Base-by-base conservation (phyloP, 1,284 basidiomycete species). In the Vanrija sp. region DNA sequence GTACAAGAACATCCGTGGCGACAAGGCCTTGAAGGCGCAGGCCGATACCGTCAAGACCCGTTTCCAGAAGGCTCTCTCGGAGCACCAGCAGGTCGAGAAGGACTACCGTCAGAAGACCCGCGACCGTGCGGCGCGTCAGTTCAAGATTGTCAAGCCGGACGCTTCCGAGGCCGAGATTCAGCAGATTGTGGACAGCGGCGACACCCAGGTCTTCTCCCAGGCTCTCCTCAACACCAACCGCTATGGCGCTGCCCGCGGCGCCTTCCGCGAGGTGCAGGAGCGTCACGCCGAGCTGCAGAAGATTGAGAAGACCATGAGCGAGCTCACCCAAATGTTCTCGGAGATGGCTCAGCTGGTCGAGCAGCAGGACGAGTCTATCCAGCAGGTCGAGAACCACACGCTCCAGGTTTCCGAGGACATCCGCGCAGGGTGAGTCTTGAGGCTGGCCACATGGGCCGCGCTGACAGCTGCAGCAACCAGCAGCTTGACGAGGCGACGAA, bases 121-220 rank as follows among this genome's bases (percentile, higher is more conserved):
- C 77, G 89, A 94, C 73, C 82, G 93, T 43, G 85, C 95, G 79
- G 94, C 95, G 78, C 84, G 96, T 60, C 96, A 98, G 78, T 95
- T 88, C 80, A 91, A 87, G 78, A 98, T 98, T 64, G 90, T 94
- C 53, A 95, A 96, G 78, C 91, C 91, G 7, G 85, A 93, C 67
- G 92, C 92, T 3, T 87, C 89, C 15, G 82, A 83, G 4, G 85
- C 90, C 54, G 92, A 97, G 73, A 80, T 97, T 52, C 77, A 80
- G 45, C 83, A 85, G 6, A 84, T 90, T n/a, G 83, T 89, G 22
- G 80, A 81, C 57, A 81, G 85, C 49, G 89, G 94, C 69, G 83
- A 86, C 53, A 84, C 85, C 53, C 87, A 91, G 67, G 85, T 97
- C 46, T 97, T 97, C 75, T 82, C 85, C 0, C 85, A 95, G 73